Evolutionary conservation across 257 asterid species (phyloP), one percentile per base, ranked within the genome.

Genomic region (Solanum bulbocastanum): DNA sequence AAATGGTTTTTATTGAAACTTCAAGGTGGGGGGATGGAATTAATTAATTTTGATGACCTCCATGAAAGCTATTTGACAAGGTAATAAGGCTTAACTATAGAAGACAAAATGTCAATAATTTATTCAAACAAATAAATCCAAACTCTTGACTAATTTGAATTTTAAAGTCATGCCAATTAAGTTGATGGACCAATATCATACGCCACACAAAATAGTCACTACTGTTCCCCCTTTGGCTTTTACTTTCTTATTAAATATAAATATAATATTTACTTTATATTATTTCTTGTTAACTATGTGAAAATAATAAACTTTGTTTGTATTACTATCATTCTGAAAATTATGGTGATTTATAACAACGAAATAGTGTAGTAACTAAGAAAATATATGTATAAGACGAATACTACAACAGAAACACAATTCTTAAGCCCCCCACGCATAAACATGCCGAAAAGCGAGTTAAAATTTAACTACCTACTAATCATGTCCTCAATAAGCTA

Each of bases 41-140:
- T 81, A 81, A 30, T 39, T 46, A 81, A 46, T 30, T 81, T 81
- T 81, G 66, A 46, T 81, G 85, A 81, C 68, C 85, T 46, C 85
- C 3, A 46, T 81, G 85, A 81, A 81, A 81, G 68, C 85, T 81
- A 27, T 46, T 81, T 81, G 85, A 30, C 85, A 81, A 81, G 42
- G 30, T 81, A 79, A 79, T 27, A 81, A 30, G 85, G 69, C 66
- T 46, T 46, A 81, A 81, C 85, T 27, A 81, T 20, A 46, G 42
- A 46, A 25, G 85, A 81, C 85, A 81, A 46, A 81, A 46, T 81
- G 18, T 46, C 68, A 81, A 81, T 81, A 81, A 27, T 81, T 46
- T 81, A 18, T 81, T 46, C 68, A 81, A 44, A 25, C 85, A 79
- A 81, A 46, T 25, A 42, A 79, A 46, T 79, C 65, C 84, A 44